Conservation (phyloP, 495 filamentous ascomycete genomes). For the Tuber magnatum region DNA sequence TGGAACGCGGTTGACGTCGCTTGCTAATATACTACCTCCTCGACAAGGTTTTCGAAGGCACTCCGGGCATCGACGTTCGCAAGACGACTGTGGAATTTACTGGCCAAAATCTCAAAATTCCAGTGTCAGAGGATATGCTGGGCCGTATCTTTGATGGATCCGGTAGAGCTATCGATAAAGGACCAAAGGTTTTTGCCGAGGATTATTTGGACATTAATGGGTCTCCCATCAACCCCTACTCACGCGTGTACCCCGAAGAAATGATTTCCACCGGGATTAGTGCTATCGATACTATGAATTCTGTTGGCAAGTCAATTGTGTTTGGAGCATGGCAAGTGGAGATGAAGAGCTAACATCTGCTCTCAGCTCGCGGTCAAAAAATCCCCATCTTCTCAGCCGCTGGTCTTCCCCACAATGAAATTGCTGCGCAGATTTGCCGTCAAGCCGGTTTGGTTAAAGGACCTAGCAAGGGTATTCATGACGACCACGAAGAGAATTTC, state of each 20-base stretch:
- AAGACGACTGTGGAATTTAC: conserved; percentile 98
- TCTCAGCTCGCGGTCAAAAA: conserved; percentile 81
- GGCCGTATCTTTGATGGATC: conserved; percentile 98
- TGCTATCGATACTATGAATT: conserved; percentile 99
- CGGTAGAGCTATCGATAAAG: conserved; percentile 94
- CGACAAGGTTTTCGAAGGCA: conserved; percentile 95
- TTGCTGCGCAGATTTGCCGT: conserved; percentile 93
- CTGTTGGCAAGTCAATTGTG: conserved; percentile 54
- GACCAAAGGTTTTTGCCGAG: conserved; percentile 94
- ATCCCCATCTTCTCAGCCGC: conserved; percentile 99
- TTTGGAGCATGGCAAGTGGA: conserved; percentile 7
- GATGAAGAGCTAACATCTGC: conserved; percentile 6
- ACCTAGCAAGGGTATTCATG: conserved; percentile 85
- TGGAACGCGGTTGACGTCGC: neutral
- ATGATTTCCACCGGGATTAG: conserved; percentile 99
- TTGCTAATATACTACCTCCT: conserved; percentile 1
- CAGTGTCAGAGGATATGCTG: conserved; percentile 98
- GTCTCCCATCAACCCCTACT: conserved; percentile 97
- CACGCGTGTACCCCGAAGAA: conserved; percentile 96
- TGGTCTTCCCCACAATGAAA: conserved; percentile 98
- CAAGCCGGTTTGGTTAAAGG: conserved; percentile 86
- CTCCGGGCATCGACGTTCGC: conserved; percentile 94
- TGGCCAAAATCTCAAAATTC: conserved; percentile 92
- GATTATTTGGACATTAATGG: conserved; percentile 99
- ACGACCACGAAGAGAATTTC: conserved; percentile 98